phyloP scores from a whole-genome alignment of 23 red algal genomes.

The Gracilariopsis chorda region DNA sequence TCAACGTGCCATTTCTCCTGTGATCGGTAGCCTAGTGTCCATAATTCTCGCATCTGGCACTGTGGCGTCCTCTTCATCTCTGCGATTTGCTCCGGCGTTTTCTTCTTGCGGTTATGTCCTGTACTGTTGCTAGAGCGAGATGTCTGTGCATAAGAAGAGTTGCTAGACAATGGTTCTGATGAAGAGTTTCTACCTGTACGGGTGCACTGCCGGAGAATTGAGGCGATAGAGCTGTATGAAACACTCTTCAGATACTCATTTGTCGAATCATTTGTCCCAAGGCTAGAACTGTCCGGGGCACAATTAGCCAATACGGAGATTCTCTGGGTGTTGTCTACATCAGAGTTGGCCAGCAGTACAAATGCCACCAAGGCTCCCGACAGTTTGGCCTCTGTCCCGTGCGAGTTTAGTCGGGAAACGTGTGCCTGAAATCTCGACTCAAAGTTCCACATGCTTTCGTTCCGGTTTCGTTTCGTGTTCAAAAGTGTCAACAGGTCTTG shows the following conservation, averaged over 20 bases:
- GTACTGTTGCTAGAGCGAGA: neutral
- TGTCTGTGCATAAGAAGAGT: neutral
- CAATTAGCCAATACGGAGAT: neutral
- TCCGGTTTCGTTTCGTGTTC: too few relatives aligned
- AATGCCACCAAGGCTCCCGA: neutral
- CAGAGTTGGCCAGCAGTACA: neutral
- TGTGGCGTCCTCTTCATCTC: neutral
- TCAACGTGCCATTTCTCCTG: neutral
- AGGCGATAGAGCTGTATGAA: neutral
- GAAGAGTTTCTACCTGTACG: too few relatives aligned
- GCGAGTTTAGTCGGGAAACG: neutral
- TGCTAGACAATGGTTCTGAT: neutral
- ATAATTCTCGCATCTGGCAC: neutral
- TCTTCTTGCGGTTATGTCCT: neutral
- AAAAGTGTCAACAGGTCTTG: too few relatives aligned
- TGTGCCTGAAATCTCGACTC: neutral
- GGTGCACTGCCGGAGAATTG: slow-evolving; percentile 20
- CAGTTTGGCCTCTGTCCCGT: neutral
- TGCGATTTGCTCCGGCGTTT: neutral
- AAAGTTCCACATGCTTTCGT: too few relatives aligned
- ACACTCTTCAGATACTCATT: slow-evolving; percentile 4
- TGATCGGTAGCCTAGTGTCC: slow-evolving; percentile 1
- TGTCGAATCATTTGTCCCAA: neutral
- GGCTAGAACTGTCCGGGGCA: neutral
- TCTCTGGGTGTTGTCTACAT: slow-evolving; percentile 4